phyloP scores from a whole-genome alignment of 257 asterid genomes.

The Penstemon newberryi region DNA sequence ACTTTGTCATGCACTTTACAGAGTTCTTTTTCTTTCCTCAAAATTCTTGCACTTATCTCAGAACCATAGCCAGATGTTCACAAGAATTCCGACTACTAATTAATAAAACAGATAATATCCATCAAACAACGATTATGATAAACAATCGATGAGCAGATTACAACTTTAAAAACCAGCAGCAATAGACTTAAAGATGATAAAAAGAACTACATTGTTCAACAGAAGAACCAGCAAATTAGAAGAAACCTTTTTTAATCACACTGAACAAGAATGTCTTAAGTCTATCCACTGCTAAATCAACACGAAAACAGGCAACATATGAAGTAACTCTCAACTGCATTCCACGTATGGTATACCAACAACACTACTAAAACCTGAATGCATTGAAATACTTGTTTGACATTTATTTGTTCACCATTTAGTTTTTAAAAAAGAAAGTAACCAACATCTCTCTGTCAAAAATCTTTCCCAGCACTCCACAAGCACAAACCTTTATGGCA shows the following conservation, averaged over 20 bases:
- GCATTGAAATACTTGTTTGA: background rate
- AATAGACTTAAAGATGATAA: slow-evolving; percentile 14
- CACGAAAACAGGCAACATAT: slow-evolving; percentile 27
- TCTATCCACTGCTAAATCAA: slow-evolving; percentile 37
- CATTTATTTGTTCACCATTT: too few relatives aligned
- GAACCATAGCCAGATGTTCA: too few relatives aligned
- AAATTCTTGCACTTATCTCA: too few relatives aligned
- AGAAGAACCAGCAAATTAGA: slow-evolving; percentile 5
- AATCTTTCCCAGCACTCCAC: slow-evolving; percentile 12
- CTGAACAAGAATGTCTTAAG: slow-evolving; percentile 11
- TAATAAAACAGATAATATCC: too few relatives aligned
- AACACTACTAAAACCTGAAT: slow-evolving; percentile 12
- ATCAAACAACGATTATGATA: too few relatives aligned
- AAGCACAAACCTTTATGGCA: slow-evolving; percentile 21
- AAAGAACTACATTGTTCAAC: slow-evolving; percentile 11
- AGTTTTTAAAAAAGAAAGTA: too few relatives aligned
- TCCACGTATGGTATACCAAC: slow-evolving; percentile 1
- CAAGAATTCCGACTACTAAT: too few relatives aligned
- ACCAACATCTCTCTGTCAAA: too few relatives aligned
- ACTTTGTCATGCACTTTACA: too few relatives aligned
- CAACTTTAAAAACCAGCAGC: background rate
- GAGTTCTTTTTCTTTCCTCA: too few relatives aligned
- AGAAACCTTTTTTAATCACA: background rate
- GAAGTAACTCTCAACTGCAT: slow-evolving; percentile 25
- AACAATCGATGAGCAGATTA: too few relatives aligned